Evolutionary conservation across 768 basidiomycete genomes (phyloP).

Genomic region (Boletus vinaceobasis): DNA sequence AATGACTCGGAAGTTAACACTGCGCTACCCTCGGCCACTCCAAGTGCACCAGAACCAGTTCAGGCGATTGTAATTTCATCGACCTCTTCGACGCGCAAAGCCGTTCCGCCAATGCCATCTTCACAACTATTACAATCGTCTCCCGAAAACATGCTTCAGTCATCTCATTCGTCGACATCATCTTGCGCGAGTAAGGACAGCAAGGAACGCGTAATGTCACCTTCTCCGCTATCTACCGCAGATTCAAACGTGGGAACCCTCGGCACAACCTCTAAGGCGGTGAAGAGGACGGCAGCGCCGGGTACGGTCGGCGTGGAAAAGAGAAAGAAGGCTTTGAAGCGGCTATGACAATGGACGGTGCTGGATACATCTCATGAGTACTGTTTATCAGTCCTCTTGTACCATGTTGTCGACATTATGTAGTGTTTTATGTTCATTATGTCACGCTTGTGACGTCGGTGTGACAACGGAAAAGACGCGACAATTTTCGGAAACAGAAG

Average conservation of each 20-base stretch:
- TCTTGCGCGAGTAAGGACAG: slow-evolving; percentile 29
- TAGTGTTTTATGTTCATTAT: not conserved
- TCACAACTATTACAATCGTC: slow-evolving; percentile 36
- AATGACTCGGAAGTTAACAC: slow-evolving; percentile 19
- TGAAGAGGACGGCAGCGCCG: slow-evolving; percentile 62
- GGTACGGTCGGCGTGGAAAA: slow-evolving; percentile 66
- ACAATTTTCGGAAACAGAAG: slow-evolving; percentile 14
- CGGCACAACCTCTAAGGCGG: slow-evolving; percentile 49
- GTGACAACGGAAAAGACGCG: slow-evolving; percentile 17
- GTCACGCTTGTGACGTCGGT: slow-evolving; percentile 19
- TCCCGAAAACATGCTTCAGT: slow-evolving; percentile 40
- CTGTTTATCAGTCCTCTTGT: not conserved
- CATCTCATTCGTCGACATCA: slow-evolving; percentile 34
- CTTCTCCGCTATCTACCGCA: slow-evolving; percentile 66
- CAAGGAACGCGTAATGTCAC: slow-evolving; percentile 65
- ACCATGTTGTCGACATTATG: slow-evolving; percentile 4
- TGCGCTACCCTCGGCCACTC: slow-evolving; percentile 13
- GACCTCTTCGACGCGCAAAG: slow-evolving; percentile 40
- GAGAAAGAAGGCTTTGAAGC: slow-evolving; percentile 84
- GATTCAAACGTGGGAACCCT: slow-evolving; percentile 60
- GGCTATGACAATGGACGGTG: slow-evolving; percentile 44
- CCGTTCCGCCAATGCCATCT: slow-evolving; percentile 40
- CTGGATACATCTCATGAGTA: slow-evolving; percentile 1
- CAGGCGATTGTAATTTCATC: slow-evolving; percentile 40
- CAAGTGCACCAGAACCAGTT: slow-evolving; percentile 22